phyloP scores from a whole-genome alignment of 2,329 filamentous ascomycete species.

The Emergomyces africanus region DNA sequence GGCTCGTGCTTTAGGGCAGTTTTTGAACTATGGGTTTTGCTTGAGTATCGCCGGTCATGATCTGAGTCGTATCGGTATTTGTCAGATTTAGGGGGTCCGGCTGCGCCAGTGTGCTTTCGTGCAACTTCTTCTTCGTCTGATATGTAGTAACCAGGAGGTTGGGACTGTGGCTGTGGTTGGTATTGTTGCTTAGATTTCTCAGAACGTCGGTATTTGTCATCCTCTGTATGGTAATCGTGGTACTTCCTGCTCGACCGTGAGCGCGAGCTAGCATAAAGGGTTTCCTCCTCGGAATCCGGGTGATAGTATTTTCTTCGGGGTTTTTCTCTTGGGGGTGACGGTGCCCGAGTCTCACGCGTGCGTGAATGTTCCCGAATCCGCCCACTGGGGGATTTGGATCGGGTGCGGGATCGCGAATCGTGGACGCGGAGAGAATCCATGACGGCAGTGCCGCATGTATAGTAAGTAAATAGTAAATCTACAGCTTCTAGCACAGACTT shows the following conservation, averaged over 20 bases:
- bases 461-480: background rate
- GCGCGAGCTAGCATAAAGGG: constrained; percentile 11
- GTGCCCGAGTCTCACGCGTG: constrained; percentile 28
- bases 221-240: constrained; percentile 15
- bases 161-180: background rate
- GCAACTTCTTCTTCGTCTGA: constrained; percentile 16
- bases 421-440: constrained; percentile 25
- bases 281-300: constrained; percentile 16
- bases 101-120: background rate
- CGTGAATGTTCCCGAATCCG: constrained; percentile 29
- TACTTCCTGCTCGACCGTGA: constrained; percentile 16
- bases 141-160: constrained; percentile 14
- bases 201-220: constrained; percentile 12
- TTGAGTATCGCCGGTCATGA: constrained; percentile 9
- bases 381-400: constrained; percentile 33
- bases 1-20: constrained; percentile 6
- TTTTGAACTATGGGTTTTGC: constrained; percentile 1
- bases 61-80: constrained; percentile 12
- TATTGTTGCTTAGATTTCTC: background rate
- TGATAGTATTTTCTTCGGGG: constrained; percentile 18
- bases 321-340: constrained; percentile 19
- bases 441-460: background rate
- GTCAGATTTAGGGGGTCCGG: background rate
- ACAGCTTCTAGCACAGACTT: background rate
- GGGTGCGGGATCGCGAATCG: constrained; percentile 30